Base-by-base conservation (phyloP, 1,139 yeast genomes). In the Candida sanyaensis region DNA sequence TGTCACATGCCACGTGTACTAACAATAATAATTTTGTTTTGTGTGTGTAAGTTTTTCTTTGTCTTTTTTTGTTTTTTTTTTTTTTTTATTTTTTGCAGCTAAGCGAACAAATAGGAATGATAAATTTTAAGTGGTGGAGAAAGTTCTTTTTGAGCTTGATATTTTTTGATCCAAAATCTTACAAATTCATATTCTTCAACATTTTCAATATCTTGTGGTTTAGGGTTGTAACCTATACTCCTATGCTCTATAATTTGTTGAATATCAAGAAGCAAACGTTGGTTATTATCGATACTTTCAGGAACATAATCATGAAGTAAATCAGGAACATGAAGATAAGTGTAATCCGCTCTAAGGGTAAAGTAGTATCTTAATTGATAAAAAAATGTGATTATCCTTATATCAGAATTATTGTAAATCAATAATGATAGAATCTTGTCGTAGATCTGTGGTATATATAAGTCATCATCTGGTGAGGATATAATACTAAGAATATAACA, bases 381-480 rank as follows among this genome's bases (percentile, higher is more conserved):
- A 42, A 53, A 49, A 44, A 53, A 46, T 9, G 43, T 33, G 41
- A 49, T 23, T 13, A 39, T 21, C 28, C 40, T 13, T 5, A 50
- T 40, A 27, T 43, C 37, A 6, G 31, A 11, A 6, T 30, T 7
- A 11, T 37, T 34, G 5, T 1, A 3, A 10, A 44, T 29, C n/a
- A 51, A 41, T 26, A 49, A 37, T n/a, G 44, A 29, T 2, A 53
- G 37, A 23, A 53, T 50, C 13, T 42, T 40, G 27, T 53, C 54
- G 44, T 53, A 53, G 17, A 46, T 26, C 32, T 26, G 43, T 4
- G 50, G 41, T 13, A 44, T 24, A 31, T 41, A 49, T 24, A 47
- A 48, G 42, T 53, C 54, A 46, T 53, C 56, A 8, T 41, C 47
- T 12, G 41, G 41, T 11, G 49, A 37, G 2, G 26, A 29, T 5